Percentiles rank a stretch among this genome's conserved stretches.
Evolutionary conservation across 2,329 filamentous ascomycete genomes (phyloP).

Genomic region (Nemania sp.): DNA sequence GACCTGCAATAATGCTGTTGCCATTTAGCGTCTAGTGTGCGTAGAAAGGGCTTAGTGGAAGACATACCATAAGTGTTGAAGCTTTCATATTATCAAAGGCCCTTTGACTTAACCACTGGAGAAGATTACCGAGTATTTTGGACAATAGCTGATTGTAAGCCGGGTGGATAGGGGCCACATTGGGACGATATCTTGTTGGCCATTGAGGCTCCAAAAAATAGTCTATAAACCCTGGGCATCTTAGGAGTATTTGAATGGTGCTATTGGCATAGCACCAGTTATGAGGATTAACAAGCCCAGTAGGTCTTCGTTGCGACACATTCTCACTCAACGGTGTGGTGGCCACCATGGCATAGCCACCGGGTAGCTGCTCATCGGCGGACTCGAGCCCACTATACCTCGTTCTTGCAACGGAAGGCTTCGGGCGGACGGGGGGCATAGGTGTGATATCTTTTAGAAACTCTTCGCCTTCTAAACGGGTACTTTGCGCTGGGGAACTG

Average conservation of each 20-base stretch:
- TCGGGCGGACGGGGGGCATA: conserved; percentile 73
- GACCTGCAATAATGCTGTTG: conserved; percentile 71
- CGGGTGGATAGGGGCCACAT: conserved; percentile 69
- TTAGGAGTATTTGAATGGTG: conserved; percentile 85
- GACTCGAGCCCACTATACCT: conserved; percentile 81
- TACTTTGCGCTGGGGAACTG: conserved; percentile 45
- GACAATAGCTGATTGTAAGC: conserved; percentile 69
- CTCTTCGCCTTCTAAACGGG: conserved; percentile 51
- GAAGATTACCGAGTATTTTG: conserved; percentile 69
- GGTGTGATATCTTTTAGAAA: conserved; percentile 62
- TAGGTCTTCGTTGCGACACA: conserved; percentile 61
- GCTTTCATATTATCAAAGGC: conserved; percentile 65
- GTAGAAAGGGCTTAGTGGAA: not conserved
- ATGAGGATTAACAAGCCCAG: conserved; percentile 83
- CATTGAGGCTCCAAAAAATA: conserved; percentile 70
- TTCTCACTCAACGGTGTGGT: conserved; percentile 50
- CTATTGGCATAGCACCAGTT: conserved; percentile 94
- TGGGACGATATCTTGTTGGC: conserved; percentile 75
- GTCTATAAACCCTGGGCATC: conserved; percentile 75
- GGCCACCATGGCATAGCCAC: conserved; percentile 59
- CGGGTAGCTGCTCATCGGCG: conserved; percentile 48
- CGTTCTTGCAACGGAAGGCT: conserved; percentile 73
- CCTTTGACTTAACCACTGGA: conserved; percentile 67
- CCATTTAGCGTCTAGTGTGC: conserved; percentile 20
- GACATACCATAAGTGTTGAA: conserved; percentile 68